Conservation (phyloP, 1,284 basidiomycete genomes). For the Tremellales sp. region DNA sequence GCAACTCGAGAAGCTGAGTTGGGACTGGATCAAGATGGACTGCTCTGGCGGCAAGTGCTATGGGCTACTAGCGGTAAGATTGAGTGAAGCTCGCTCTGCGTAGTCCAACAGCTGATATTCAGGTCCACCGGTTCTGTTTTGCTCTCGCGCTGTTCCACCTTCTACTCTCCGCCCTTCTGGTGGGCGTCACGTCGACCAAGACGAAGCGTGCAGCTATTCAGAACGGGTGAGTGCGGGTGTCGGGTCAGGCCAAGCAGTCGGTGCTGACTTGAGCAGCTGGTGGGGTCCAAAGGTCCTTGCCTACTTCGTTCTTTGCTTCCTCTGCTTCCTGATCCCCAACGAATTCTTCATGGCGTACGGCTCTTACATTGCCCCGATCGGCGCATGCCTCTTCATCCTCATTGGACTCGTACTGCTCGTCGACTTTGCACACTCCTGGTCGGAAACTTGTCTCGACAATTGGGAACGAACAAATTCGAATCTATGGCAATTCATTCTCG, state of each 20-base stretch:
- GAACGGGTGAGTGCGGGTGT: constrained; percentile 67
- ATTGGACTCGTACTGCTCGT: constrained; percentile 95
- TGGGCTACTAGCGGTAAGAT: constrained; percentile 85
- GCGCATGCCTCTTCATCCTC: constrained; percentile 88
- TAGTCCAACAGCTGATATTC: constrained; percentile 6
- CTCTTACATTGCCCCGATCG: constrained; percentile 84
- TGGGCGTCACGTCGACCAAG: constrained; percentile 84
- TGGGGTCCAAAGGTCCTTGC: constrained; percentile 95
- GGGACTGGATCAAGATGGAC: constrained; percentile 98
- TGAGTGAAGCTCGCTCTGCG: neutral
- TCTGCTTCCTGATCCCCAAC: constrained; percentile 67
- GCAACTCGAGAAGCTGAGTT: constrained; percentile 86
- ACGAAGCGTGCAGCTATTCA: constrained; percentile 90
- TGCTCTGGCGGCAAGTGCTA: constrained; percentile 91
- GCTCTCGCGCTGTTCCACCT: constrained; percentile 86
- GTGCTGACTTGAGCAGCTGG: constrained; percentile 61
- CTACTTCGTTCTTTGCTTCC: constrained; percentile 78
- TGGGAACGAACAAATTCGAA: constrained; percentile 86
- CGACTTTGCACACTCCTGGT: constrained; percentile 98
- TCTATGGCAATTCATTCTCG: constrained; percentile 93
- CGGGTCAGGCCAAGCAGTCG: too few relatives aligned
- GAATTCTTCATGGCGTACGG: constrained; percentile 66
- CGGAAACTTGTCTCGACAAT: constrained; percentile 90
- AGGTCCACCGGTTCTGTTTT: constrained; percentile 97
- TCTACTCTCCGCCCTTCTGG: constrained; percentile 69